Evolutionary conservation across 192 early-diverging fungal genomes (phyloP).

Genomic region (Pilaira anomala): DNA sequence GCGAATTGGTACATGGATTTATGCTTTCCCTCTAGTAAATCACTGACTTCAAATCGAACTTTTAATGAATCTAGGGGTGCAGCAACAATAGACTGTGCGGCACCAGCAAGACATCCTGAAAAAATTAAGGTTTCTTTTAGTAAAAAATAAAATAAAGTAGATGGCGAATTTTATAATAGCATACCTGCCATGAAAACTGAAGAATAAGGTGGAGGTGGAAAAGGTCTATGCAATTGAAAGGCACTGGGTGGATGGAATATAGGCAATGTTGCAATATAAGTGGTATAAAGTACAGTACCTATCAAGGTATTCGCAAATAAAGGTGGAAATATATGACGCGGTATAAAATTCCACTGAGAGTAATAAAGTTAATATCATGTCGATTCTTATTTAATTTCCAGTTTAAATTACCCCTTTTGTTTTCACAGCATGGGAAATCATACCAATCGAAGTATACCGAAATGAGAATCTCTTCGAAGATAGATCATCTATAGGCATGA

Average conservation of each 20-base stretch:
- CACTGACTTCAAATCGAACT: slow-evolving; percentile 71
- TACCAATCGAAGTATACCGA: slow-evolving; percentile 67
- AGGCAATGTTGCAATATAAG: slow-evolving; percentile 59
- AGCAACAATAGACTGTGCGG: slow-evolving; percentile 70
- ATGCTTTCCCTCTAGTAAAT: slow-evolving; percentile 68
- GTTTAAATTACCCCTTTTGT: slow-evolving; percentile 53
- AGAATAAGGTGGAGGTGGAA: slow-evolving; percentile 50
- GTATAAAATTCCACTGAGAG: slow-evolving; percentile 55
- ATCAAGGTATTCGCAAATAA: slow-evolving; percentile 71
- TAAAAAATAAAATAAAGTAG: neutral
- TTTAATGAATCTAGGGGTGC: slow-evolving; percentile 72
- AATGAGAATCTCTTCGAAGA: slow-evolving; percentile 42
- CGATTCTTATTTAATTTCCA: neutral
- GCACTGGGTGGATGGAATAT: slow-evolving; percentile 48
- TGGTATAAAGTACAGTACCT: slow-evolving; percentile 74
- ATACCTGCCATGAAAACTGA: slow-evolving; percentile 50
- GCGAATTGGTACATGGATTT: slow-evolving; percentile 67
- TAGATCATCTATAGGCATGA: slow-evolving; percentile 53
- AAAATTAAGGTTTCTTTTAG: neutral
- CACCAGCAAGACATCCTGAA: slow-evolving; percentile 62
- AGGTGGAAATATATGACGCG: slow-evolving; percentile 68
- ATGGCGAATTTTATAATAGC: neutral
- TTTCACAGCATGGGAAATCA: slow-evolving; percentile 66
- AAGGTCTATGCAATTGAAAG: slow-evolving; percentile 42
- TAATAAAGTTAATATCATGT: slow-evolving; percentile 3